Evolutionary conservation across 164 flowering plant genomes (phyloP), one percentile per base, ranked within the genome.

Genomic region (Macadamia integrifolia): DNA sequence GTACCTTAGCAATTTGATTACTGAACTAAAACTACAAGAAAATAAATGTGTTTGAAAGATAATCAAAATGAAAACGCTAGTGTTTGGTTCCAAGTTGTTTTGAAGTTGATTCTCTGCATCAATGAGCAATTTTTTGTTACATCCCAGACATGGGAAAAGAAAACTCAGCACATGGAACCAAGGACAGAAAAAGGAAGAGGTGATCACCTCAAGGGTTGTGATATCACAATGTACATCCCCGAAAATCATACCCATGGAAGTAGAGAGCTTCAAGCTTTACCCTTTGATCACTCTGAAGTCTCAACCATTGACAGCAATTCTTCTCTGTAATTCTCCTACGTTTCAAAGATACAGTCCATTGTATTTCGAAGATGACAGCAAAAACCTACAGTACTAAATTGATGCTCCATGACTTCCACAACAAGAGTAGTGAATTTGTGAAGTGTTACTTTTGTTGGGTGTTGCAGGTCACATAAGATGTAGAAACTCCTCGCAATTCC

Each of bases 201-300:
- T 4, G 46, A 43, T 9, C 4, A 4, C 4, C 4, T 43, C 6
- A 43, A 43, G 55, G 1, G 55, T n/a, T n/a, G n/a, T n/a, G n/a
- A n/a, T n/a, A n/a, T 83, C 17, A 81, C 88, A 48, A 91, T 80
- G 71, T 83, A 91, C 80, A 83, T 93, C 32, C 78, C 82, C 71
- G 91, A 74, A 81, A 89, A 71, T 86, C 89, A 74, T 79, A 91
- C 64, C 98, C 98, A 77, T 88, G 88, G 73, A 62, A 73, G 76
- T 85, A 89, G 55, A 91, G 85, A 48, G 97, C 92, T 83, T 93
- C 99, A 55, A 92, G 85, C 69, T 94, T 97, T 44, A 91, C 97
- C 73, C 92, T 84, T 12, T 69, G 75, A 17, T 86, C 89, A 18
- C 87, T 76, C 55, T 88, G 64, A 30, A n/a, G n/a, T n/a, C n/a